Percentiles rank a stretch among this genome's conserved stretches.
These are phyloP conservation scores for Entomortierella chlamydospora DNA, from an alignment of 192 early-diverging fungal species.

Conservation along the genomic window DNA sequence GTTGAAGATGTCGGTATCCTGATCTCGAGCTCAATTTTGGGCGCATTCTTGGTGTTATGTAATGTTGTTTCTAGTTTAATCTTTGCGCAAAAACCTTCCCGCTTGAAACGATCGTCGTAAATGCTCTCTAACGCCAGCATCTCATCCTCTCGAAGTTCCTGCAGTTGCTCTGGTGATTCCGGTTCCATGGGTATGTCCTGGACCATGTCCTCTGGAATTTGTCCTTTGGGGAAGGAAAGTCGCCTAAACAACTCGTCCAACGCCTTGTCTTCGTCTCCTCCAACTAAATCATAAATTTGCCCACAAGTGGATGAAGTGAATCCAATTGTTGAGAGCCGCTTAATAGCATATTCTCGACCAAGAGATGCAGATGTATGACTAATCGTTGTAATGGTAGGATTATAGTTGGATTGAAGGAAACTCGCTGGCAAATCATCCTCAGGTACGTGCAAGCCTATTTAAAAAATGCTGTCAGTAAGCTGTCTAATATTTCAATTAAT, in stretches of 20 bases:
- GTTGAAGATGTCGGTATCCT: constrained; percentile 64
- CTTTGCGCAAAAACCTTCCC: constrained; percentile 20
- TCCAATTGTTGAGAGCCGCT: constrained; percentile 69
- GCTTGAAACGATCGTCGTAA: constrained; percentile 68
- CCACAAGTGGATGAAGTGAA: constrained; percentile 64
- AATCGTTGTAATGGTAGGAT: constrained; percentile 63
- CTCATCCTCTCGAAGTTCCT: constrained; percentile 66
- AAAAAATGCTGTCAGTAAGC: neutral
- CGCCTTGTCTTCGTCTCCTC: constrained; percentile 65
- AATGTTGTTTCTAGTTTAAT: constrained; percentile 48
- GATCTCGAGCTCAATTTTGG: constrained; percentile 67
- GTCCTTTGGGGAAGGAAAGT: constrained; percentile 61
- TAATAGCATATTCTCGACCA: constrained; percentile 70
- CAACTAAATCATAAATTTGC: constrained; percentile 55
- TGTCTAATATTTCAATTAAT: too few relatives aligned
- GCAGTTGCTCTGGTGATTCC: constrained; percentile 49
- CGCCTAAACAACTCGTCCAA: constrained; percentile 64
- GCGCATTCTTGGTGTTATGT: constrained; percentile 42
- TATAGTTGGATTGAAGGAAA: constrained; percentile 64
- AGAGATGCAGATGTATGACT: constrained; percentile 63
- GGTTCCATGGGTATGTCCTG: constrained; percentile 40
- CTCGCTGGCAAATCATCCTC: constrained; percentile 79
- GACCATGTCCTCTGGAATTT: constrained; percentile 46
- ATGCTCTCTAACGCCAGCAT: constrained; percentile 74
- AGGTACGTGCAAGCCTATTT: constrained; percentile 80